A percentile compares a stretch with the other conserved stretches of the same genome.
Conservation (phyloP, 352 stramenopile genomes). For the Blastocystis sp. region DNA sequence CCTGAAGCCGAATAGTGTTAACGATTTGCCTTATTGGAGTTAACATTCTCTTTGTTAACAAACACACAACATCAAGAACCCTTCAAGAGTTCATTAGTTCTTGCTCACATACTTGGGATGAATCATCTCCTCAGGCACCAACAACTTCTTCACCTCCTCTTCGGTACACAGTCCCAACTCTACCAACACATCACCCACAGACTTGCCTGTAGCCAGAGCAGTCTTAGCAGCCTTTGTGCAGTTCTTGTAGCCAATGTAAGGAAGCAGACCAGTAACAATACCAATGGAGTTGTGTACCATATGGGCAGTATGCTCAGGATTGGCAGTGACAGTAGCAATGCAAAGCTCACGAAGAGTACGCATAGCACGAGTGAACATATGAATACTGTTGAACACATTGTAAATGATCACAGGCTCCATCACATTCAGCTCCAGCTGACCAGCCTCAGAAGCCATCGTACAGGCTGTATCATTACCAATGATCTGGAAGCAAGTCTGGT, state of each 20-base stretch:
- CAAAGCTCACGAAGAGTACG: slow-evolving; percentile 31
- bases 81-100: slow-evolving; percentile 50
- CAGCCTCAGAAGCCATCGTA: slow-evolving; percentile 46
- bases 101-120: slow-evolving; percentile 42
- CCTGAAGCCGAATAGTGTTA: no score
- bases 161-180: slow-evolving; percentile 2
- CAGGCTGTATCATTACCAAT: slow-evolving; percentile 21
- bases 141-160: slow-evolving; percentile 36
- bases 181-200: slow-evolving; percentile 13
- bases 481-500: slow-evolving; percentile 23
- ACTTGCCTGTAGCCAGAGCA: slow-evolving; percentile 24
- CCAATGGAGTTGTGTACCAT: slow-evolving; percentile 55
- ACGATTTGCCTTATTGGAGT: no score
- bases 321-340: background rate
- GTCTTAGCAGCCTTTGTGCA: slow-evolving; percentile 39
- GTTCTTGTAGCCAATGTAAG: no score
- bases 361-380: slow-evolving; percentile 25
- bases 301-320: background rate
- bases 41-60: background rate
- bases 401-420: slow-evolving; percentile 22
- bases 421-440: slow-evolving; percentile 20
- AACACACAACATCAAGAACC: background rate
- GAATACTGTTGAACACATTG: slow-evolving; percentile 38
- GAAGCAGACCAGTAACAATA: no score
- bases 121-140: slow-evolving; percentile 53